These are phyloP conservation scores for Ophiostoma himal-ulmi DNA, from an alignment of 2,329 filamentous ascomycete species.

Conservation along the genomic window DNA sequence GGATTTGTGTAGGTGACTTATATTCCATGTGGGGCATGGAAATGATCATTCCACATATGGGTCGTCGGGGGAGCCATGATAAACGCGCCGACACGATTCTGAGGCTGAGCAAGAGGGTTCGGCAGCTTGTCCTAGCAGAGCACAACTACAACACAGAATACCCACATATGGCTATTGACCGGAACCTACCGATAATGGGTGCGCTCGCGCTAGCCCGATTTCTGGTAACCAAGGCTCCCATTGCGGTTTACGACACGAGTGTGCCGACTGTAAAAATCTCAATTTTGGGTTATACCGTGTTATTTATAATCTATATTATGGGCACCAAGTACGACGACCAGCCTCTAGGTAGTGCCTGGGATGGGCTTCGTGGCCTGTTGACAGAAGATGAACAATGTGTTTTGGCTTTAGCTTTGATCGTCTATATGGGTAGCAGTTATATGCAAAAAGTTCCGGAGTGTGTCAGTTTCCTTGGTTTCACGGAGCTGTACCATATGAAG, in stretches of 20 bases:
- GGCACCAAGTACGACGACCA: no score
- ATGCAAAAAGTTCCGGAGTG: neutral
- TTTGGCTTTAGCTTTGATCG: neutral
- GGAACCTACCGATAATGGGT: neutral
- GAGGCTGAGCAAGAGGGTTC: neutral
- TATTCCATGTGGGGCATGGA: no score
- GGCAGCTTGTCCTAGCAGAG: neutral
- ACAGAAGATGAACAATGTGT: neutral
- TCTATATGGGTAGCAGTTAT: no score
- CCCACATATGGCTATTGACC: neutral
- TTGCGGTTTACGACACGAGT: neutral
- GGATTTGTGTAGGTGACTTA: neutral
- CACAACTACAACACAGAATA: neutral
- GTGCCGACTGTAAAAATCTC: neutral
- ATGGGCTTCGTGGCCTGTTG: neutral
- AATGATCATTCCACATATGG: no score
- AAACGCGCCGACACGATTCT: neutral
- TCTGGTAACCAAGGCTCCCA: neutral
- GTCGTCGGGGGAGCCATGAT: no score
- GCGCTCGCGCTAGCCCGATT: neutral
- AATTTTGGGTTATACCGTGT: neutral
- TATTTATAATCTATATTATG: no score
- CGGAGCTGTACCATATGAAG: neutral
- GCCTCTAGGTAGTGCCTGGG: no score
- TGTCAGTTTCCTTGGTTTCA: neutral